phyloP scores from a whole-genome alignment of 306 rosid genomes.

The Parietaria judaica region DNA sequence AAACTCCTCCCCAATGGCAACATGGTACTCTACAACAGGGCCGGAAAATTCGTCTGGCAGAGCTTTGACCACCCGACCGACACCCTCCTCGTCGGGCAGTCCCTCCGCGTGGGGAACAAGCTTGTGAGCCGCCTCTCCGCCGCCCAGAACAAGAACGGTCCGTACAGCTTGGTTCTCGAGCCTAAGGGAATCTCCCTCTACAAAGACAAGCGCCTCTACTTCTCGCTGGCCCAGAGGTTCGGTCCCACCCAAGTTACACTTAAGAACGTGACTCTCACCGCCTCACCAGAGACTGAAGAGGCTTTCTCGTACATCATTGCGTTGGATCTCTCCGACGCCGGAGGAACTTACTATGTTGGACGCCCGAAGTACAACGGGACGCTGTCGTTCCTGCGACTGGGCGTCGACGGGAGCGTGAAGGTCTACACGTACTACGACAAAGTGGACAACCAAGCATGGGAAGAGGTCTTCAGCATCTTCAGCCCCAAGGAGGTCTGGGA shows the following conservation, averaged over 20 bases:
- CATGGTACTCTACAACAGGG: conserved; percentile 46
- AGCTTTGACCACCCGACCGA: conserved; percentile 70
- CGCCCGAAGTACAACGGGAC: conserved; percentile 62
- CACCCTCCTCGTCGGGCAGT: conserved; percentile 59
- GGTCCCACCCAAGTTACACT: neutral
- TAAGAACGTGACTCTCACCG: conserved; percentile 21
- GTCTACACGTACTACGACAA: conserved; percentile 42
- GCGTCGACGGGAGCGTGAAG: conserved; percentile 59
- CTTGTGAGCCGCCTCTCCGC: conserved; percentile 57
- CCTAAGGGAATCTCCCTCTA: conserved; percentile 43
- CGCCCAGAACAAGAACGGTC: conserved; percentile 39
- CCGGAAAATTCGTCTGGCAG: conserved; percentile 60
- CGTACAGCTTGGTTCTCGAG: conserved; percentile 55
- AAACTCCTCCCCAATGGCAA: conserved; percentile 51
- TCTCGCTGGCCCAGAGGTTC: conserved; percentile 22
- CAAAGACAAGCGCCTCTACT: conserved; percentile 46
- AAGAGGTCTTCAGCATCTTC: conserved; percentile 45
- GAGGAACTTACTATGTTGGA: conserved; percentile 15
- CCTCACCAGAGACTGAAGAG: conserved; percentile 23
- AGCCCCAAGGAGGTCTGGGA: conserved; percentile 27
- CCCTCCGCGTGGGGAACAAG: conserved; percentile 30
- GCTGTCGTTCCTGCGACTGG: conserved; percentile 52
- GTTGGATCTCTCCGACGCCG: conserved; percentile 19
- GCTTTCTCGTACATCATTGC: conserved; percentile 15
- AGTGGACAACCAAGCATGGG: conserved; percentile 41